Evolutionary conservation across 192 early-diverging fungal species (phyloP).

Genomic region (Backusella luteola): DNA sequence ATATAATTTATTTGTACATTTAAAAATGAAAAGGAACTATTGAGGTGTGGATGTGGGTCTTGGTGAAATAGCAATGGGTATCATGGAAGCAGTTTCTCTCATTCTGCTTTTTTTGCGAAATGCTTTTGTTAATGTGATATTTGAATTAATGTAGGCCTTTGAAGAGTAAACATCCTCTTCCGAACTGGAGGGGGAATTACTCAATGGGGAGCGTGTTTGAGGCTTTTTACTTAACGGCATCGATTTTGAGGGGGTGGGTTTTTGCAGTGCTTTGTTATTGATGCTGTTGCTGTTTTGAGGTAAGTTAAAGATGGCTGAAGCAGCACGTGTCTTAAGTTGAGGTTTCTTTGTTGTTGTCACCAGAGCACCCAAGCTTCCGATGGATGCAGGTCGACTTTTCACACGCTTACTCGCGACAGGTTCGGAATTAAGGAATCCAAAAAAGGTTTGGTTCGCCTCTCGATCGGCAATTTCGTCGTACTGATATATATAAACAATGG

Average conservation of each 20-base stretch:
- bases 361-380: constrained; percentile 6
- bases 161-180: constrained; percentile 8
- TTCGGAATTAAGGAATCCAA: constrained; percentile 37
- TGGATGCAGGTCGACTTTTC: constrained; percentile 11
- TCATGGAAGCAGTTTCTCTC: constrained; percentile 10
- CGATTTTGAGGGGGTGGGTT: constrained; percentile 9
- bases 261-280: background rate
- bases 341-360: background rate
- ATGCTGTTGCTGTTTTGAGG: background rate
- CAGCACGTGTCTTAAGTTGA: constrained; percentile 9
- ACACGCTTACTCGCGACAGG: constrained; percentile 6
- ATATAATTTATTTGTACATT: constrained; percentile 2
- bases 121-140: constrained; percentile 12
- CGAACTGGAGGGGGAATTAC: background rate
- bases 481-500: constrained; percentile 7
- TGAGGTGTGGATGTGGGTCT: constrained; percentile 3
- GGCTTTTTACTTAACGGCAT: constrained; percentile 15
- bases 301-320: constrained; percentile 12
- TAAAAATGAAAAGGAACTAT: background rate
- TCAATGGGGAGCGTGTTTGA: background rate
- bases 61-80: constrained; percentile 17
- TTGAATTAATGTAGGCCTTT: constrained; percentile 9
- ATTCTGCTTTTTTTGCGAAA: constrained; percentile 12
- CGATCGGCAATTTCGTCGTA: constrained; percentile 39
- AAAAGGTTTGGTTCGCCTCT: constrained; percentile 39